Base-by-base conservation (phyloP, 805 yeast genomes). In the Candida takata region DNA sequence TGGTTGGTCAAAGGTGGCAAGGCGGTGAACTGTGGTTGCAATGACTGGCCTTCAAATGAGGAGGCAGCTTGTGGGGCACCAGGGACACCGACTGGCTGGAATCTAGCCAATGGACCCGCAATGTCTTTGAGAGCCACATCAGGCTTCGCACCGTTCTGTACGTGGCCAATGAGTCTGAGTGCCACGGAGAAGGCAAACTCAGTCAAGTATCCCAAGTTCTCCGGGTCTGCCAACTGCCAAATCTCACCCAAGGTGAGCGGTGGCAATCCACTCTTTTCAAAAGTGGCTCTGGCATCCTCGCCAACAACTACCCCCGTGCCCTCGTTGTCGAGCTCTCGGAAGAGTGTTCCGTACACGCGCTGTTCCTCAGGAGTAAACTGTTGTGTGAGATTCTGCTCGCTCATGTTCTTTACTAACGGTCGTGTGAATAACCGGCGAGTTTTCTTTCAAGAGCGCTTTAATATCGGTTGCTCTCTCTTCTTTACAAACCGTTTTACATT, bases 221-320 rank as follows among this genome's bases (percentile, higher is more conserved):
- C 79, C n/a, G 74, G 72, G 61, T 92, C 99, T n/a, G 95, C 87
- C 24, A 83, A 57, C 57, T 84, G 88, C 98, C 98, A 92, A 44
- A 92, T 79, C 59, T 87, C 92, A 8, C 96, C 95, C 24, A 92
- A 67, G 21, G 73, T 63, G 13, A 78, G 67, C 4, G 94, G 80
- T 6, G 92, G 78, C 32, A 92, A 68, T 2, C 95, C 94, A 4
- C 94, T 79, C 40, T 82, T 83, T 49, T 87, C 95, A 44, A 92
- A 77, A 6, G 94, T 67, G 10, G 85, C 70, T 46, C 92, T 75
- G 10, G 95, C 84, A 27, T 79, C 77, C 26, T 82, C 88, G 24
- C 98, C 98, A 4, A 96, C 83, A 39, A 90, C 82, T 21, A 81
- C 69, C 5, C 95, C 95, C 30, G 81, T 62, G 30, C 71, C 69